phyloP scores from a whole-genome alignment of 345 rosid species.

The Salix koriyanagi region DNA sequence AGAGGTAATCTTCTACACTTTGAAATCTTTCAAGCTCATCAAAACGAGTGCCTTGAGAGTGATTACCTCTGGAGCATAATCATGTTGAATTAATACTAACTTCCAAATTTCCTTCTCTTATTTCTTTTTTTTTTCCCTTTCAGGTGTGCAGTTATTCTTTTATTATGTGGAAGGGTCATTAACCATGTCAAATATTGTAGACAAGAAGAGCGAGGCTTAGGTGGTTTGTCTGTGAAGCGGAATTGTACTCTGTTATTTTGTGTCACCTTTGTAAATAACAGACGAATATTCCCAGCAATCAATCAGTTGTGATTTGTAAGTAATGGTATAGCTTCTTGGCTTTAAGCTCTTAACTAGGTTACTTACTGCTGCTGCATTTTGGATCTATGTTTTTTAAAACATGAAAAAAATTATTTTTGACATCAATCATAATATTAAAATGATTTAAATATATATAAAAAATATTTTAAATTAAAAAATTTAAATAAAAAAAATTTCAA shows the following conservation, averaged over 20 bases:
- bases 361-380: too few relatives aligned
- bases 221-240: slow-evolving; percentile 18
- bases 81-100: background rate
- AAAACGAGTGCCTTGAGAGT: background rate
- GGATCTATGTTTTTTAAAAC: too few relatives aligned
- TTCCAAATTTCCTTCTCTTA: background rate
- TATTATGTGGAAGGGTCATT: slow-evolving; percentile 28
- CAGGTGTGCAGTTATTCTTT: slow-evolving; percentile 53
- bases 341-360: background rate
- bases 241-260: slow-evolving; percentile 21
- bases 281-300: slow-evolving; percentile 18
- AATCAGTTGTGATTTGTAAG: slow-evolving; percentile 29
- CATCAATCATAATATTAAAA: too few relatives aligned
- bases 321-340: slow-evolving; percentile 15
- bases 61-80: background rate
- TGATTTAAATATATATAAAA: too few relatives aligned
- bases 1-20: slow-evolving; percentile 41
- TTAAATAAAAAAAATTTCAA: too few relatives aligned
- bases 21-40: background rate
- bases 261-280: slow-evolving; percentile 32
- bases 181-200: slow-evolving; percentile 34
- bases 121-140: background rate
- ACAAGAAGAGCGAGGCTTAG: slow-evolving; percentile 20
- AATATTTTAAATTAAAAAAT: too few relatives aligned
- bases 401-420: too few relatives aligned